Evolutionary conservation across 352 stramenopile genomes (phyloP).

Genomic region (Globisporangium ultimum): DNA sequence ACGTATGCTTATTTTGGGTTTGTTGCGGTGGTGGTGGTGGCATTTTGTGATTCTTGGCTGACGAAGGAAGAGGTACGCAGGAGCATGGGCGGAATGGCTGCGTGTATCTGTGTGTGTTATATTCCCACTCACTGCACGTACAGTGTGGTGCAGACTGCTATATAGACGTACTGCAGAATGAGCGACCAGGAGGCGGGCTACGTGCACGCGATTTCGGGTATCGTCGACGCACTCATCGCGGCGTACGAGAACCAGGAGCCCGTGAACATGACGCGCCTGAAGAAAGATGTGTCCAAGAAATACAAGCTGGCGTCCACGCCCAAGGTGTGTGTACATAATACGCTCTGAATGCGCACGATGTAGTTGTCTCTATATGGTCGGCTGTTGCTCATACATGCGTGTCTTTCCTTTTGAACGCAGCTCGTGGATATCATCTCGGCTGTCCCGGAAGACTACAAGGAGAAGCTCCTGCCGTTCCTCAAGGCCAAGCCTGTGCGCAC

Average conservation of each 20-base stretch:
- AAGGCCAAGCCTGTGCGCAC: slow-evolving; percentile 95
- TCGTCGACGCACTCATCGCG: slow-evolving; percentile 90
- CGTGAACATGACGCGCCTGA: slow-evolving; percentile 94
- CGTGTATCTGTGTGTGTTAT: too few relatives aligned
- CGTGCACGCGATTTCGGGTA: slow-evolving; percentile 84
- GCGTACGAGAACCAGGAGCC: slow-evolving; percentile 88
- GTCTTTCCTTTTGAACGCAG: slow-evolving; percentile 14
- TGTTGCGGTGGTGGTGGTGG: too few relatives aligned
- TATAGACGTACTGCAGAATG: slow-evolving; percentile 10
- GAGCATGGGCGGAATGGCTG: too few relatives aligned
- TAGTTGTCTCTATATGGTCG: neutral
- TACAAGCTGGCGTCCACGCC: slow-evolving; percentile 92
- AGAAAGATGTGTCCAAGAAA: slow-evolving; percentile 88
- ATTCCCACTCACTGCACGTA: too few relatives aligned
- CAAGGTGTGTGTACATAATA: slow-evolving; percentile 37
- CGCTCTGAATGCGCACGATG: neutral
- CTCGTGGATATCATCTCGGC: slow-evolving; percentile 96
- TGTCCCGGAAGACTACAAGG: slow-evolving; percentile 90
- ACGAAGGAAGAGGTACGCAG: too few relatives aligned
- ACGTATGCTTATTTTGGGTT: too few relatives aligned
- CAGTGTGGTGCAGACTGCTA: too few relatives aligned
- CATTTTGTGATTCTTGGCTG: too few relatives aligned
- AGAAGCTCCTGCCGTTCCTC: slow-evolving; percentile 90
- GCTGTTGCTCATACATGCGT: neutral
- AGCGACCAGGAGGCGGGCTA: slow-evolving; percentile 33